A percentile compares a stretch with the other conserved stretches of the same genome.
Conservation (phyloP, 371 early-diverging fungal genomes). For the Mortierella sp. region DNA sequence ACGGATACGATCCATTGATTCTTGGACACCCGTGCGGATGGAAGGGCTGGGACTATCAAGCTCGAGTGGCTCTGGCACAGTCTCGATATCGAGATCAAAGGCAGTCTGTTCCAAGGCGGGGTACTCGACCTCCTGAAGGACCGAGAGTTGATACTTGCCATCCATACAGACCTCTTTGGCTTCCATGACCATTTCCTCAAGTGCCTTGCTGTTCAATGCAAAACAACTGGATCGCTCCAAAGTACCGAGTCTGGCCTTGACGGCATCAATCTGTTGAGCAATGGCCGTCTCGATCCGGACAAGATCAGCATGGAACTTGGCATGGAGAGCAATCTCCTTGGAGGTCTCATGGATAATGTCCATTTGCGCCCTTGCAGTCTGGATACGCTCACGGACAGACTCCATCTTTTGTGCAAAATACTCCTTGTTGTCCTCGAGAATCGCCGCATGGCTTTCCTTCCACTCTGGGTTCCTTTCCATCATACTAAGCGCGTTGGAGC, state of each 20-base stretch:
- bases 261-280: slow-evolving; percentile 48
- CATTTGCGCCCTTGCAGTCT: slow-evolving; percentile 39
- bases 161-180: slow-evolving; percentile 43
- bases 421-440: slow-evolving; percentile 25
- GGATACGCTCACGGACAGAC: slow-evolving; percentile 17
- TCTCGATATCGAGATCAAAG: slow-evolving; percentile 40
- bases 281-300: slow-evolving; percentile 50
- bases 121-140: slow-evolving; percentile 52
- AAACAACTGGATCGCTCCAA: slow-evolving; percentile 51
- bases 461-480: slow-evolving; percentile 1
- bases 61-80: slow-evolving; percentile 6
- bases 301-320: slow-evolving; percentile 52
- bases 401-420: slow-evolving; percentile 31
- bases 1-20: slow-evolving; percentile 47
- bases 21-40: slow-evolving; percentile 30
- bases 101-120: slow-evolving; percentile 38
- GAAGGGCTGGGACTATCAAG: slow-evolving; percentile 12
- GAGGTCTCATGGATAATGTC: slow-evolving; percentile 42
- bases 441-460: slow-evolving; percentile 16
- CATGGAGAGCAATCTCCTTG: slow-evolving; percentile 50
- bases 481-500: slow-evolving; percentile 14
- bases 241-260: slow-evolving; percentile 43
- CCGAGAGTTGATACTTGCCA: slow-evolving; percentile 46
- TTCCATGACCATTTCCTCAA: slow-evolving; percentile 26
- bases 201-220: slow-evolving; percentile 42